Percentiles rank a stretch among this genome's conserved stretches.
Conservation (phyloP, 352 stramenopile species). For the Phytophthora pinifolia region DNA sequence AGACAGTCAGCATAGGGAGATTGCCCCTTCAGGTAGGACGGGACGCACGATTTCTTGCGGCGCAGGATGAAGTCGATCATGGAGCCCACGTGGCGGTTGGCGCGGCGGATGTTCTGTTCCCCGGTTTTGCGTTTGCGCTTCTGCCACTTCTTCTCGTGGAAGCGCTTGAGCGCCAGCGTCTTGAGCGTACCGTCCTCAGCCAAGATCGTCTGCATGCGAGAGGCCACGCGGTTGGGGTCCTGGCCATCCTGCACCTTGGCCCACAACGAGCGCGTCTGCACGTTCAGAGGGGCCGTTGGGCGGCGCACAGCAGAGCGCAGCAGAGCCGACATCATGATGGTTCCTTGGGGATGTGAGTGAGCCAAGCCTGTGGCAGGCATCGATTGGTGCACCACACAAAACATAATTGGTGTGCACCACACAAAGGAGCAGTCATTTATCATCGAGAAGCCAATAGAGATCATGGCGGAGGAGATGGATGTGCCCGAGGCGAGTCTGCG, state of each 20-base stretch:
- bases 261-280: conserved; percentile 51
- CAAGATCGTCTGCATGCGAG: conserved; percentile 69
- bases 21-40: conserved; percentile 1
- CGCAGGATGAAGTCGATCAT: conserved; percentile 87
- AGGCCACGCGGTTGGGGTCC: conserved; percentile 52
- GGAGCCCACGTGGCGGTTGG: conserved; percentile 76
- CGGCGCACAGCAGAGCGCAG: conserved; percentile 23
- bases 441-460: neutral
- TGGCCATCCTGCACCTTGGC: conserved; percentile 48
- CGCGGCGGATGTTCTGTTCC: conserved; percentile 78
- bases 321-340: conserved; percentile 40
- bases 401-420: too few species aligned
- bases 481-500: conserved; percentile 89
- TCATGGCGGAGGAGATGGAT: conserved; percentile 35
- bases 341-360: neutral
- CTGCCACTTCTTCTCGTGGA: conserved; percentile 87
- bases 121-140: conserved; percentile 79
- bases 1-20: too few species aligned
- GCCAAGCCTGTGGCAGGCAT: too few species aligned
- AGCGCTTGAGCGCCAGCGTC: conserved; percentile 64
- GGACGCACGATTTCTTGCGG: conserved; percentile 79
- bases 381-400: too few species aligned
- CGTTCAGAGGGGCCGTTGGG: conserved; percentile 17
- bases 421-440: too few species aligned
- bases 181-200: conserved; percentile 79